A percentile compares a stretch with the other conserved stretches of the same genome.
Evolutionary conservation across 2,329 filamentous ascomycete species (phyloP).

Genomic region (Cryphonectria japonica): DNA sequence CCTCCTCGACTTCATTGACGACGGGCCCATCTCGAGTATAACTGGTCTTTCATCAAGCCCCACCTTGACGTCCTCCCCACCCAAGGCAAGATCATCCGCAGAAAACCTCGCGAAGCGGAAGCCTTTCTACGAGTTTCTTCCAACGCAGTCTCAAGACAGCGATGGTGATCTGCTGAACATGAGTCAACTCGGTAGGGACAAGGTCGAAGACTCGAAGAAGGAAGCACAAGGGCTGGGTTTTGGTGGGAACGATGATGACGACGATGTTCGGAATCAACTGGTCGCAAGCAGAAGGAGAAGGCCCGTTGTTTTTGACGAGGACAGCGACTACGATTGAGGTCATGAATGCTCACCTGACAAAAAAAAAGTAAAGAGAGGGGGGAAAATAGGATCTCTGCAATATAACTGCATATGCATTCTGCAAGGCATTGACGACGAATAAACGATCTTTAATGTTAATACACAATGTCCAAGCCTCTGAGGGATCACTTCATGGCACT

Average conservation of each 20-base stretch:
- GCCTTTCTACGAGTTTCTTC: conserved; percentile 9
- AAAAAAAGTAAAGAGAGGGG: too few species aligned
- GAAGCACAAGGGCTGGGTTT: conserved; percentile 13
- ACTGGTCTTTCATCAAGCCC: conserved; percentile 18
- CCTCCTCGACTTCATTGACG: conserved; percentile 60
- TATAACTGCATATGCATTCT: background rate
- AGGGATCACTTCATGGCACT: background rate
- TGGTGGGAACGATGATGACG: conserved; percentile 16
- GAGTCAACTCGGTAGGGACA: conserved; percentile 24
- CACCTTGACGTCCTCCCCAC: conserved; percentile 7
- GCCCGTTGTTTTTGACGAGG: conserved; percentile 23
- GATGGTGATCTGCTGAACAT: conserved; percentile 26
- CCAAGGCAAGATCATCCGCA: background rate
- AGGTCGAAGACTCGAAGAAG: background rate
- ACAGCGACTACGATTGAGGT: conserved; percentile 26
- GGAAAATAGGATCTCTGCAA: background rate
- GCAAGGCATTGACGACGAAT: background rate
- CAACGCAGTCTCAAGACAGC: conserved; percentile 22
- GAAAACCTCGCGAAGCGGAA: background rate
- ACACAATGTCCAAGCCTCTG: background rate
- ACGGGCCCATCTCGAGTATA: conserved; percentile 36
- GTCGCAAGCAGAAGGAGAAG: conserved; percentile 31
- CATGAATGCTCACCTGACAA: background rate
- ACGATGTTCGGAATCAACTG: conserved; percentile 29
- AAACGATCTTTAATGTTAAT: background rate